Conservation (phyloP, 2,329 filamentous ascomycete species). For the Fusarium miscanthi region DNA sequence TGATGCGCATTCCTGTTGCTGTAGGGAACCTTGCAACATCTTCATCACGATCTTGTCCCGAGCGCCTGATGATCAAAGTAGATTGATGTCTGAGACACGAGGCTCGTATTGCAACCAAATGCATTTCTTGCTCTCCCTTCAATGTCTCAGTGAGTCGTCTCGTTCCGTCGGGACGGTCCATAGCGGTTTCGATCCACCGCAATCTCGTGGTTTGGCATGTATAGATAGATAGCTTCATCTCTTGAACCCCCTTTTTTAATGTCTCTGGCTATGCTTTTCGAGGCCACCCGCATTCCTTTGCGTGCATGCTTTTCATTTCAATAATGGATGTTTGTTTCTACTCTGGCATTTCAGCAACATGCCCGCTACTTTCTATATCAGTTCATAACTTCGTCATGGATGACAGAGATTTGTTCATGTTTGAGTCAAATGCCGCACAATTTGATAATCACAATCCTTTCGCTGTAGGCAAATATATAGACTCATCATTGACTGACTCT, state of each 20-base stretch:
- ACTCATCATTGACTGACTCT: not conserved
- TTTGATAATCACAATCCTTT: conserved; percentile 5
- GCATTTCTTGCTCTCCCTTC: conserved; percentile 13
- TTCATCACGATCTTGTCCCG: not conserved
- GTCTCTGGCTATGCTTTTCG: not conserved
- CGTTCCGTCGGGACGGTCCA: conserved; percentile 33
- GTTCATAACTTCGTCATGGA: not conserved
- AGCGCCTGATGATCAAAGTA: not conserved
- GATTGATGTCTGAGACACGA: conserved; percentile 19
- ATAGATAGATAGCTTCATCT: conserved; percentile 5
- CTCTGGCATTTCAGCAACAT: not conserved
- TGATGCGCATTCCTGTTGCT: conserved; percentile 1
- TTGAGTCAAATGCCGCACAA: conserved; percentile 9
- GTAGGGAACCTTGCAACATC: not conserved
- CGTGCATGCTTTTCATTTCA: not conserved
- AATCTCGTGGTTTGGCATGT: conserved; percentile 4
- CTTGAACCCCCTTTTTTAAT: conserved; percentile 4
- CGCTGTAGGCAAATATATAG: not conserved
- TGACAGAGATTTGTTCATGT: not conserved
- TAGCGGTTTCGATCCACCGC: not conserved
- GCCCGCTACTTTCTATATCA: not conserved
- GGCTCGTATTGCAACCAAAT: not conserved
- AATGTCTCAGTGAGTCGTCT: conserved; percentile 20
- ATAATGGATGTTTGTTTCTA: not conserved
- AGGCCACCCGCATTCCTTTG: not conserved